Evolutionary conservation across 129 eudicot species (phyloP).

Genomic region (Pulicaria dysenterica): DNA sequence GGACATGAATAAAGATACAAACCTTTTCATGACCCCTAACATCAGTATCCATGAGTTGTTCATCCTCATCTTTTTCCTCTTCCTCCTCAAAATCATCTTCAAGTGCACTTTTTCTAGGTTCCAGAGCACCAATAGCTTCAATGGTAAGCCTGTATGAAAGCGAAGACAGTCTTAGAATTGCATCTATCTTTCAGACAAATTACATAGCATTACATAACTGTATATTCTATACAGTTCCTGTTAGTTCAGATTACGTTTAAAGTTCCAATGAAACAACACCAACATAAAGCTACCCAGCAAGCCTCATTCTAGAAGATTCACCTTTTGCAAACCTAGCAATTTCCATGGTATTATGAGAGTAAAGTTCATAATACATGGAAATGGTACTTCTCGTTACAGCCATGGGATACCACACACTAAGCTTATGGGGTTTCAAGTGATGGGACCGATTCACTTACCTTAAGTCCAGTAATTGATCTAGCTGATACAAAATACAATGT

Average conservation of each 20-base stretch:
- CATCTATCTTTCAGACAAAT: background rate
- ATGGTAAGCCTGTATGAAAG: conserved; percentile 61
- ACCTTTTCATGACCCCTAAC: conserved; percentile 71
- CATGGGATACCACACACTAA: background rate
- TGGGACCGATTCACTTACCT: background rate
- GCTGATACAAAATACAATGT: background rate
- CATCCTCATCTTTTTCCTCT: conserved; percentile 96
- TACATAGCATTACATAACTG: conserved; percentile 1
- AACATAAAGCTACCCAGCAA: conserved; percentile 8
- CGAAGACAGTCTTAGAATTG: conserved; percentile 3
- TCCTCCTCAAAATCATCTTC: conserved; percentile 99
- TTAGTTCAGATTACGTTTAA: background rate
- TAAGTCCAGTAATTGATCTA: conserved; percentile 2
- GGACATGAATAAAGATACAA: background rate
- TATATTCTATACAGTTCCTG: background rate
- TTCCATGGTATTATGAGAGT: background rate
- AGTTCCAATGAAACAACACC: background rate
- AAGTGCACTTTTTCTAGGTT: conserved; percentile 90
- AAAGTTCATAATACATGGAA: background rate
- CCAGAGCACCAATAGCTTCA: conserved; percentile 73
- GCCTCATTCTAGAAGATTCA: conserved; percentile 8
- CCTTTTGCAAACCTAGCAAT: conserved; percentile 15
- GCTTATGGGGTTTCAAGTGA: background rate
- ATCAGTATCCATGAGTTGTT: conserved; percentile 71
- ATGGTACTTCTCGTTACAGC: background rate